phyloP scores from a whole-genome alignment of 2,329 filamentous ascomycete species.

The Aspergillus carbonarius region DNA sequence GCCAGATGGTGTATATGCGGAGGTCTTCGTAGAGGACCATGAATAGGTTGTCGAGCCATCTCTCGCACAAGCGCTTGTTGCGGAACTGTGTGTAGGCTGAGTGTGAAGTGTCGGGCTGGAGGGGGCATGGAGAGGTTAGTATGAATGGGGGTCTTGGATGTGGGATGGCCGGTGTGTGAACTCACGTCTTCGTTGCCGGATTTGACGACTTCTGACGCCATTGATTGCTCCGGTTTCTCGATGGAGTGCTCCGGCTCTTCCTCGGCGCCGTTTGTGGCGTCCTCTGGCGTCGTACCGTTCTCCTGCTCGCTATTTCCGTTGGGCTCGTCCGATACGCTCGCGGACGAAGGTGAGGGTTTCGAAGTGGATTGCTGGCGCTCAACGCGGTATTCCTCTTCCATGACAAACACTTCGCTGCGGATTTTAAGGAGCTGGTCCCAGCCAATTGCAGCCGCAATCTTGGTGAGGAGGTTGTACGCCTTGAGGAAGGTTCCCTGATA shows the following conservation, averaged over 20 bases:
- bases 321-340: constrained; percentile 35
- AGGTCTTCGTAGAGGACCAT: constrained; percentile 99
- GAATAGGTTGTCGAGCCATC: constrained; percentile 97
- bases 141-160: not conserved
- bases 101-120: constrained; percentile 62
- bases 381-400: constrained; percentile 97
- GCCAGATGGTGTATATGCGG: constrained; percentile 98
- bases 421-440: constrained; percentile 97
- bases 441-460: constrained; percentile 93
- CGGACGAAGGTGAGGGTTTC: constrained; percentile 14
- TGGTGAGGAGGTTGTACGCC: constrained; percentile 89
- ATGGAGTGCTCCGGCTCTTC: constrained; percentile 47
- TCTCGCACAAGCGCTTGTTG: constrained; percentile 94
- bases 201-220: constrained; percentile 75
- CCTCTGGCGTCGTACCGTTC: constrained; percentile 18
- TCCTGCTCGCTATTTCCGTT: constrained; percentile 37
- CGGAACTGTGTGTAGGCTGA: constrained; percentile 85
- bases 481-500: constrained; percentile 97
- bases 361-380: constrained; percentile 54
- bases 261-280: constrained; percentile 17
- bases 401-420: constrained; percentile 95
- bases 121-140: not conserved
- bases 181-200: constrained; percentile 70
- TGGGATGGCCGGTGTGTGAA: constrained; percentile 1
- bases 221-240: constrained; percentile 77